Evolutionary conservation across 176 grass and related monocot genomes (phyloP), one percentile per base, ranked within the genome.

Genomic region (Carex pumila): DNA sequence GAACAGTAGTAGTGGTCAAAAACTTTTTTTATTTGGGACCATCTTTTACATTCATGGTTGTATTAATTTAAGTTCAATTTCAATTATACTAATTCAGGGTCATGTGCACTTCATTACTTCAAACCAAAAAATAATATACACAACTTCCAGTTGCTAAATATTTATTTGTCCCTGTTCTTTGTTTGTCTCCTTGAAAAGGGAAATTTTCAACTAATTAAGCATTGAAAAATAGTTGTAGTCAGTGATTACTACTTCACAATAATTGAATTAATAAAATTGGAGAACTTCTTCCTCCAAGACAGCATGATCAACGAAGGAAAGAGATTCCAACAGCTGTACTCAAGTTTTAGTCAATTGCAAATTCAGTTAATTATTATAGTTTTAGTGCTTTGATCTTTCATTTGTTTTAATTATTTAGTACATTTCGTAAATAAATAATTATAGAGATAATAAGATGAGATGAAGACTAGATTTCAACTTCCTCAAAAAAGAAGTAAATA

Each of bases 81-180:
- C 34, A 41, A 70, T 43, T 70, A 70, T 41, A 70, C 15, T 39
- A 70, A 70, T 70, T 70, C 66, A 70, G 15, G 66, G 14, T 70
- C 66, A 70, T 70, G 66, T 70, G 66, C 34, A 41, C 66, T 70
- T 70, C 36, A 70, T 39, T 70, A 41, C 66, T 70, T 70, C 66
- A 70, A 70, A 70, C 29, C 36, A 70, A 15, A 70, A 70, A 70
- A 69, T 41, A 43, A 70, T 70, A 62, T 25, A 70, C 66, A 41
- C 66, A 70, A 41, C 66, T 70, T 70, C 36, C 14, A 43, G 66
- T 69, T 67, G 5, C 37, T 69, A 69, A 41, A 41, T 36, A 41
- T 69, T 69, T 0, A 41, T 69, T 68, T 69, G 12, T 69, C 66
- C 66, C 34, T 69, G 34, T 70, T 70, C 34, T 41, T 70, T 70